Evolutionary conservation across 2,329 filamentous ascomycete species (phyloP), one percentile per base, ranked within the genome.

Genomic region (Phialocephala subalpina): DNA sequence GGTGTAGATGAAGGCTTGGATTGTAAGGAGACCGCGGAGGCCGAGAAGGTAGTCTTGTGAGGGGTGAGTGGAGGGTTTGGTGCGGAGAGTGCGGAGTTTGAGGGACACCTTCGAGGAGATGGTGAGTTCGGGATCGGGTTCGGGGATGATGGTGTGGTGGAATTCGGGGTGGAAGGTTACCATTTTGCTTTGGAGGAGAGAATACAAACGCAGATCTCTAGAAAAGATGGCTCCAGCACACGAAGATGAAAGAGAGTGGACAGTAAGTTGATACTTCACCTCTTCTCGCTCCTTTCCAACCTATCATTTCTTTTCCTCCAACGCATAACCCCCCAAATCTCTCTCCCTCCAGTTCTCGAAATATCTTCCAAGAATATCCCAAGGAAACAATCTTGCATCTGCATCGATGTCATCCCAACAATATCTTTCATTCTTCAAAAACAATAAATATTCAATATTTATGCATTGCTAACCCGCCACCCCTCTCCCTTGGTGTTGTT

Each of bases 1-100:
- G 49, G 79, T 73, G 73, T 80, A 83, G 49, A 82, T 67, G 58
- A 83, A 81, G 12, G 78, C 77, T 66, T 80, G 73, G 14, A 83
- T 69, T 7, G 78, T 78, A 20, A 83, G 69, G n/a, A 82, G 68
- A 36, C 81, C 81, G 38, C 80, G 78, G 29, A 83, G 72, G n/a
- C 81, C 82, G 36, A 80, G 70, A 20, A 83, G 76, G 62, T 82
- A 78, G 47, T 49, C 49, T 38, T 64, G 47, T 22, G 53, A 64
- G 27, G 35, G 53, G 47, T 63, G 29, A 36, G 36, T 36, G 60
- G 35, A 42, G 16, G 25, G 49, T 35, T 38, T 36, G n/a, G 45
- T 38, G 27, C 20, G 52, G 16, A 42, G 38, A 35, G 53, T 59
- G 59, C 16, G 62, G 56, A 42, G 22, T 38, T 36, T 7, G 22